Evolutionary conservation across 1,284 basidiomycete species (phyloP).

Genomic region (Leccinum huronense): DNA sequence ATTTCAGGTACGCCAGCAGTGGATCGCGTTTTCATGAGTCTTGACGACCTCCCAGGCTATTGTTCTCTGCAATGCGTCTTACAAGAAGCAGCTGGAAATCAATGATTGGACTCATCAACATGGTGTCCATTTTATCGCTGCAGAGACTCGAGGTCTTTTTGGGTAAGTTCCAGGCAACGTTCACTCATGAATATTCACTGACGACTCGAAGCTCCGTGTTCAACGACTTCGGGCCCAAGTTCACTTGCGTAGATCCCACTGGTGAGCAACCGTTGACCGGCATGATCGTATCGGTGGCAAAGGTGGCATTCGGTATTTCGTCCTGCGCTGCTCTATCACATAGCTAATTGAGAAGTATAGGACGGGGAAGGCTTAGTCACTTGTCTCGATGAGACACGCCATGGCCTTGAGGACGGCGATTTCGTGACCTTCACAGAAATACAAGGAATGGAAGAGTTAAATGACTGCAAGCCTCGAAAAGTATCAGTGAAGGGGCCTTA

Average conservation of each 20-base stretch:
- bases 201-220: constrained; percentile 73
- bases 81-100: constrained; percentile 88
- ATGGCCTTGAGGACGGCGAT: constrained; percentile 97
- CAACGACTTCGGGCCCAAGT: constrained; percentile 95
- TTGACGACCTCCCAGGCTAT: constrained; percentile 64
- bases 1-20: constrained; percentile 68
- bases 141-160: constrained; percentile 93
- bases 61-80: constrained; percentile 79
- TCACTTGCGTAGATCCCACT: constrained; percentile 92
- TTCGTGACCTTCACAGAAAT: constrained; percentile 98
- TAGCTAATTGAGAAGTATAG: constrained; percentile 39
- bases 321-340: neutral
- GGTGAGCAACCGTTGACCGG: constrained; percentile 93
- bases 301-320: constrained; percentile 45
- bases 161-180: constrained; percentile 54
- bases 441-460: constrained; percentile 92
- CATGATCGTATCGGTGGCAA: constrained; percentile 92
- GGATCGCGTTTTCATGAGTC: neutral
- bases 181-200: constrained; percentile 17
- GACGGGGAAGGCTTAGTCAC: constrained; percentile 90
- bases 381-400: constrained; percentile 95
- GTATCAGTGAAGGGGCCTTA: constrained; percentile 95
- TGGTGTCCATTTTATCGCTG: constrained; percentile 88
- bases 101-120: constrained; percentile 92
- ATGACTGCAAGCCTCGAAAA: constrained; percentile 89